These are phyloP conservation scores for Glycine tomentella DNA, from an alignment of 306 rosid species.

Conservation along the genomic window DNA sequence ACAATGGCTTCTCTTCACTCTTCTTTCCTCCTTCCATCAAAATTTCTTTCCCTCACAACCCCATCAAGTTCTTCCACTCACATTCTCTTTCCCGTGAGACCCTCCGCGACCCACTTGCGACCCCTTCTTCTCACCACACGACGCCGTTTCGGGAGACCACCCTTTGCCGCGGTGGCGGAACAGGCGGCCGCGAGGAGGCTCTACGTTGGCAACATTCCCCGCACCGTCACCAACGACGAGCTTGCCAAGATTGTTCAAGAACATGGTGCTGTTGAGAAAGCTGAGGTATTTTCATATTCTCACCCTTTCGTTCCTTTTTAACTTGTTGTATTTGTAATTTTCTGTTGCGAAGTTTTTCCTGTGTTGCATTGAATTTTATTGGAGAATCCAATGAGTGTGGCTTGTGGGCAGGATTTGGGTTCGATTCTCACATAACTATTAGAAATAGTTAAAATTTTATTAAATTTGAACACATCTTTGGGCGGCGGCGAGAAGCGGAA, in stretches of 20 bases:
- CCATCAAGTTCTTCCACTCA: slow-evolving; percentile 50
- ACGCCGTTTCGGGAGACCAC: slow-evolving; percentile 43
- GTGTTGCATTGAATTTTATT: background rate
- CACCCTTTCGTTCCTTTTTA: no score
- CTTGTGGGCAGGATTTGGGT: no score
- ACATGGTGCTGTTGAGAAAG: slow-evolving; percentile 88
- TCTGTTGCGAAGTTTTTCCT: background rate
- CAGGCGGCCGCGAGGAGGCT: slow-evolving; percentile 71
- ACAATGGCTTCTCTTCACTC: slow-evolving; percentile 79
- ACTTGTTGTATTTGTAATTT: background rate
- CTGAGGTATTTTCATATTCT: slow-evolving; percentile 61
- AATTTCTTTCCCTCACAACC: slow-evolving; percentile 54
- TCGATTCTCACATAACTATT: no score
- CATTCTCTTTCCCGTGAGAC: slow-evolving; percentile 21
- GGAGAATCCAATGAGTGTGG: no score
- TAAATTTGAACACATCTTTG: no score
- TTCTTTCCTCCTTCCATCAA: slow-evolving; percentile 54
- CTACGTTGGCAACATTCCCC: slow-evolving; percentile 89
- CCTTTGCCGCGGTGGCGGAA: slow-evolving; percentile 66
- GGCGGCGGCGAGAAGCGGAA: no score
- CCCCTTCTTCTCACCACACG: slow-evolving; percentile 44
- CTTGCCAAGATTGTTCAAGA: slow-evolving; percentile 74
- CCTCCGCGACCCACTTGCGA: slow-evolving; percentile 46
- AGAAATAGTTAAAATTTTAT: no score
- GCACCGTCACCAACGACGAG: slow-evolving; percentile 68